A percentile compares a stretch with the other conserved stretches of the same genome.
Conservation (phyloP, 208 protist species). For the Vickermania ingenoplastis region DNA sequence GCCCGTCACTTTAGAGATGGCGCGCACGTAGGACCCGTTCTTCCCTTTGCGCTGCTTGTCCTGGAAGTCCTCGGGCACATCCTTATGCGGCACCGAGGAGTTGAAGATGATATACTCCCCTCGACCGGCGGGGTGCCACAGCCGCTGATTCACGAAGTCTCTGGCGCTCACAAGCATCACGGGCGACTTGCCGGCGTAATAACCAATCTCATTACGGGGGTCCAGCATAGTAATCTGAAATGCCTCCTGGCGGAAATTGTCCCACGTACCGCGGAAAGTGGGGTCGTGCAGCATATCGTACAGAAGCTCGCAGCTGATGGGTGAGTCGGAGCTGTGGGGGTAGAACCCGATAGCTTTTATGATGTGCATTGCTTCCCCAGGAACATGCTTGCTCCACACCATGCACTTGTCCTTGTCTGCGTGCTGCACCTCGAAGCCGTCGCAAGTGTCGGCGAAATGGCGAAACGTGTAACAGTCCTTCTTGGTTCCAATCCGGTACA, state of each 20-base stretch:
- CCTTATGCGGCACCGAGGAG: constrained; percentile 66
- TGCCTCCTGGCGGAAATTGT: constrained; percentile 55
- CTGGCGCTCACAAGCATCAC: constrained; percentile 58
- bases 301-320: constrained; percentile 25
- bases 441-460: constrained; percentile 58
- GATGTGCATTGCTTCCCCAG: constrained; percentile 56
- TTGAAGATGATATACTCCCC: constrained; percentile 87
- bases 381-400: constrained; percentile 65
- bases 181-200: constrained; percentile 82
- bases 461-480: constrained; percentile 60
- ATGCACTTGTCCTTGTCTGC: constrained; percentile 32
- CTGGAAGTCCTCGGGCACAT: constrained; percentile 39
- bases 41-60: constrained; percentile 31
- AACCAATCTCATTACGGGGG: constrained; percentile 79
- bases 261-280: constrained; percentile 73
- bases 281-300: constrained; percentile 84
- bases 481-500: constrained; percentile 52
- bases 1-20: constrained; percentile 68
- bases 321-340: constrained; percentile 11
- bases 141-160: constrained; percentile 88
- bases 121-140: constrained; percentile 61
- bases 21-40: constrained; percentile 46
- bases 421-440: constrained; percentile 60
- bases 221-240: constrained; percentile 63
- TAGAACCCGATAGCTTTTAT: constrained; percentile 81